Conservation (phyloP, 164 flowering plant species). For the Liriodendron chinense region DNA sequence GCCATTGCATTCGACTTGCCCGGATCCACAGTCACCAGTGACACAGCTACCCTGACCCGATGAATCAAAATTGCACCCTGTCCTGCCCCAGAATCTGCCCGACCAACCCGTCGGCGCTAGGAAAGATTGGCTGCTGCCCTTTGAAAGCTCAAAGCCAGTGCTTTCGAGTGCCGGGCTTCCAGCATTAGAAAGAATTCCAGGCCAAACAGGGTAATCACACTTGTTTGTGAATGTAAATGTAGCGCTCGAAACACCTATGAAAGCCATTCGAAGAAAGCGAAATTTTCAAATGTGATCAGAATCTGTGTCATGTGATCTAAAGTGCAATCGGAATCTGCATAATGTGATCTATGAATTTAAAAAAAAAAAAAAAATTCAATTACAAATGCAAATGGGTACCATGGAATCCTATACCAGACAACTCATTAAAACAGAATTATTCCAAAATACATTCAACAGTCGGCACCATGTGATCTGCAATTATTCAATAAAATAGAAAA, state of each 20-base stretch:
- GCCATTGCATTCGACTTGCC: conserved; percentile 69
- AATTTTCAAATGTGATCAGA: too few species aligned
- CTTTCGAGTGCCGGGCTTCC: conserved; percentile 54
- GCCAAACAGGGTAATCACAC: conserved; percentile 85
- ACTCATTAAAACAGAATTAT: too few species aligned
- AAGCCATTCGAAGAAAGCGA: neutral
- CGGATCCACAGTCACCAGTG: conserved; percentile 84
- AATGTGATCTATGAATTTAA: neutral
- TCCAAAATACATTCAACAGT: too few species aligned
- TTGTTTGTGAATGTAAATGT: conserved; percentile 81
- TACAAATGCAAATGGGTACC: neutral
- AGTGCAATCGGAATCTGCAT: neutral
- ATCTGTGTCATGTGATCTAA: too few species aligned
- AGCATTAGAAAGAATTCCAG: conserved; percentile 62
- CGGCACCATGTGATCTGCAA: too few species aligned
- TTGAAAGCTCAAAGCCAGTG: conserved; percentile 71
- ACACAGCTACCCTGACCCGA: conserved; percentile 51
- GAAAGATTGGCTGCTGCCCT: conserved; percentile 45
- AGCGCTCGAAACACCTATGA: conserved; percentile 41
- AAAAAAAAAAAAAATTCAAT: too few species aligned
- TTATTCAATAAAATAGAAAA: too few species aligned
- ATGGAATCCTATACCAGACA: neutral
- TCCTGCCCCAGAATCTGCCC: conserved; percentile 89
- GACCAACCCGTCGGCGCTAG: conserved; percentile 84
- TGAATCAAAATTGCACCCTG: conserved; percentile 69